Percentiles rank a stretch among this genome's conserved stretches.
phyloP scores from a whole-genome alignment of 345 rosid genomes.

The Eucalyptus dawsonii region DNA sequence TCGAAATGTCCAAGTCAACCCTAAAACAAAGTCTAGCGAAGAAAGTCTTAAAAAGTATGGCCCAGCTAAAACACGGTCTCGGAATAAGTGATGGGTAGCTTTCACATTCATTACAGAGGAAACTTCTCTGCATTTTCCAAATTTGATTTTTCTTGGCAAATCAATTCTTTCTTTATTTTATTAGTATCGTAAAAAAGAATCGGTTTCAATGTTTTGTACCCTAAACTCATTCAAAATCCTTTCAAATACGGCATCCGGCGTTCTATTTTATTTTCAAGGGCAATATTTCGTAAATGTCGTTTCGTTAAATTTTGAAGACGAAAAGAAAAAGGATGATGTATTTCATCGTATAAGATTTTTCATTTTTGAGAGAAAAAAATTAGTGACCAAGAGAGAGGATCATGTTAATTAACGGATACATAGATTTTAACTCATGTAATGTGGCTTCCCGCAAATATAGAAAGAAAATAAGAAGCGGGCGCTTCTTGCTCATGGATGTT shows the following conservation, averaged over 20 bases:
- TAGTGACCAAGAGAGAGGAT: too few species aligned
- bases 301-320: too few species aligned
- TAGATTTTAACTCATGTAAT: too few species aligned
- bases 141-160: neutral
- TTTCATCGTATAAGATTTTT: too few species aligned
- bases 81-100: neutral
- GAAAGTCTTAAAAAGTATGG: neutral
- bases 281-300: rapidly evolving
- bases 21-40: too few species aligned
- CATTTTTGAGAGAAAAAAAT: too few species aligned
- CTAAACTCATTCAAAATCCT: neutral
- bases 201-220: neutral
- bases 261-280: neutral
- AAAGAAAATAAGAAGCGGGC: too few species aligned
- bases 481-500: neutral
- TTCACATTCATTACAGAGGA: neutral
- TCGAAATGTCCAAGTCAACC: too few species aligned
- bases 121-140: neutral
- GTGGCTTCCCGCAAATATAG: rapidly evolving
- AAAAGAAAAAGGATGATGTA: neutral
- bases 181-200: neutral
- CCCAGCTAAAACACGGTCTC: neutral
- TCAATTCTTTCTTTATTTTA: neutral
- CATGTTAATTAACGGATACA: too few species aligned
- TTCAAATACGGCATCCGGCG: rapidly evolving